These are phyloP conservation scores for Agastache rugosa DNA, from an alignment of 257 asterid species.

Conservation along the genomic window DNA sequence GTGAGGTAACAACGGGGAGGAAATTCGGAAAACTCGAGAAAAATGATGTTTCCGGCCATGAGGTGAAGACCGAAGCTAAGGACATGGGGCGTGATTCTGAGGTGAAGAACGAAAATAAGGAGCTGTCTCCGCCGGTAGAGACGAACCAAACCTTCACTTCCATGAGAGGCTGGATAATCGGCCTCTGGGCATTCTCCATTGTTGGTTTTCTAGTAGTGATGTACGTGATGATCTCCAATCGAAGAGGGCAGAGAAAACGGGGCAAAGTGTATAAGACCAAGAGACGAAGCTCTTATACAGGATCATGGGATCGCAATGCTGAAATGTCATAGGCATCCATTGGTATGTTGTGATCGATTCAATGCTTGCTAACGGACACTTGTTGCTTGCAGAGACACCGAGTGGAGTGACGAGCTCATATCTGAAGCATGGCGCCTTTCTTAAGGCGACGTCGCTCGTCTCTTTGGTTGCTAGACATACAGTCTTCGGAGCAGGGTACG, in stretches of 20 bases:
- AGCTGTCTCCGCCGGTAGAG: constrained; percentile 53
- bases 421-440: background rate
- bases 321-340: constrained; percentile 37
- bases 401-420: background rate
- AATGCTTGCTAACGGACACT: constrained; percentile 26
- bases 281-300: constrained; percentile 53
- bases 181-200: constrained; percentile 70
- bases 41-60: constrained; percentile 32
- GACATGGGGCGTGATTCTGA: constrained; percentile 2
- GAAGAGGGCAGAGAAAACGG: constrained; percentile 64
- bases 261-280: constrained; percentile 56
- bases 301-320: constrained; percentile 56
- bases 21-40: constrained; percentile 48
- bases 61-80: background rate
- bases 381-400: background rate
- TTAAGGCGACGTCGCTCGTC: constrained; percentile 11
- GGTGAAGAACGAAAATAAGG: constrained; percentile 46
- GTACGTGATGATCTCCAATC: constrained; percentile 60
- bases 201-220: constrained; percentile 56
- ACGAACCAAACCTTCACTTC: constrained; percentile 59
- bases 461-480: background rate
- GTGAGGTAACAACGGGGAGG: constrained; percentile 39
- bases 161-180: constrained; percentile 72
- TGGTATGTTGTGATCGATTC: constrained; percentile 24
- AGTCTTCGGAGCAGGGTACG: constrained; percentile 13